phyloP scores from a whole-genome alignment of 2,329 filamentous ascomycete genomes.

The Elsinoe batatas region DNA sequence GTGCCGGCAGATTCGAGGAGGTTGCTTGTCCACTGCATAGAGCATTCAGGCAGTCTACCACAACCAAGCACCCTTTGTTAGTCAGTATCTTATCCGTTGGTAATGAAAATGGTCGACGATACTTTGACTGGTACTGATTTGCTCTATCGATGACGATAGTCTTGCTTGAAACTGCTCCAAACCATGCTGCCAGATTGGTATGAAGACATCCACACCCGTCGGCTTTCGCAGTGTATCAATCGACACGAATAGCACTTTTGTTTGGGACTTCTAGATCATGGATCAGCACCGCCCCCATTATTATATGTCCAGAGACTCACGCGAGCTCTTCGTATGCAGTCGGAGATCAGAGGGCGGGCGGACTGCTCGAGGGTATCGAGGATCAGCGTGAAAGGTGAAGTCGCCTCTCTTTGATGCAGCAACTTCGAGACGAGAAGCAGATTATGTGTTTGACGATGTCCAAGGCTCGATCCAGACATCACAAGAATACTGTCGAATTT shows the following conservation, averaged over 20 bases:
- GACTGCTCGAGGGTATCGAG: conserved; percentile 80
- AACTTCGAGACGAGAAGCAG: conserved; percentile 74
- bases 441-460: conserved; percentile 73
- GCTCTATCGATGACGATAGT: neutral
- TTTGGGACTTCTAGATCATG: conserved; percentile 47
- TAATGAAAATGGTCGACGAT: neutral
- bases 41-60: conserved; percentile 71
- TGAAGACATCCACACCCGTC: conserved; percentile 54
- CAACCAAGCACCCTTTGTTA: conserved; percentile 55
- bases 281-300: neutral
- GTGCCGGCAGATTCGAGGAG: conserved; percentile 51
- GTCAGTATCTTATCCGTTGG: conserved; percentile 1
- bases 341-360: conserved; percentile 56
- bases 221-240: conserved; percentile 63
- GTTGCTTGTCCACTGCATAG: conserved; percentile 47
- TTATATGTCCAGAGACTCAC: conserved; percentile 33
- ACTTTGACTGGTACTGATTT: conserved; percentile 5
- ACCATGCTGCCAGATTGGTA: conserved; percentile 34
- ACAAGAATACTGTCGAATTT: neutral
- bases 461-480: conserved; percentile 49
- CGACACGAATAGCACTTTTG: conserved; percentile 65
- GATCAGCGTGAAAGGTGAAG: conserved; percentile 77
- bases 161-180: conserved; percentile 20
- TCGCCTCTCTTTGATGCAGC: conserved; percentile 64
- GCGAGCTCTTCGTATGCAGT: conserved; percentile 67